A percentile compares a stretch with the other conserved stretches of the same genome.
Evolutionary conservation across 2,329 filamentous ascomycete species (phyloP).

Genomic region (Scleromitrula shiraiana): DNA sequence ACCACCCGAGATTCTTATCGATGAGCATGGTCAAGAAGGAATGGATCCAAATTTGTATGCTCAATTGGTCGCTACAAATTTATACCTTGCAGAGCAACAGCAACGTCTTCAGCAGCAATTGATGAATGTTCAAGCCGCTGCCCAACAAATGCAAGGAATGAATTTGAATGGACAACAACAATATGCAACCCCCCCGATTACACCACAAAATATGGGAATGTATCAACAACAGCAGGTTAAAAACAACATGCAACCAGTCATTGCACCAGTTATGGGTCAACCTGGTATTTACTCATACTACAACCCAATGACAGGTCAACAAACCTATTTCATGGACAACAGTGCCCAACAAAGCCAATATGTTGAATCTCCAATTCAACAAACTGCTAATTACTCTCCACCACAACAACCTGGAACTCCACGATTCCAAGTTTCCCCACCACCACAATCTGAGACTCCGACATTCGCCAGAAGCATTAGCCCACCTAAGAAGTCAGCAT

Average conservation of each 20-base stretch:
- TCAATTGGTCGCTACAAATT: constrained; percentile 82
- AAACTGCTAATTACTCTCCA: constrained; percentile 36
- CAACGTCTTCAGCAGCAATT: constrained; percentile 92
- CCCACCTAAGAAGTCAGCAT: constrained; percentile 58
- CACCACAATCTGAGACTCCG: constrained; percentile 50
- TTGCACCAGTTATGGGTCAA: constrained; percentile 46
- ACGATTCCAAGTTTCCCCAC: constrained; percentile 75
- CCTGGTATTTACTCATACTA: constrained; percentile 76
- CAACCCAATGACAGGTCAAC: constrained; percentile 80
- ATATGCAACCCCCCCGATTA: constrained; percentile 42
- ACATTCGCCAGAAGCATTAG: constrained; percentile 53
- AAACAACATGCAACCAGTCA: constrained; percentile 38
- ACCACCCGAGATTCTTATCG: constrained; percentile 71
- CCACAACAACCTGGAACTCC: constrained; percentile 53
- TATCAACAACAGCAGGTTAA: constrained; percentile 37
- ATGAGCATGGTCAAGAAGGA: constrained; percentile 58
- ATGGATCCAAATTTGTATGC: constrained; percentile 84
- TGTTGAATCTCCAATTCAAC: constrained; percentile 32
- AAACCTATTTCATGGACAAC: constrained; percentile 58
- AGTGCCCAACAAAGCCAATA: constrained; percentile 36
- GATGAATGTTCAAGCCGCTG: constrained; percentile 71
- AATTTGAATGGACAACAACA: constrained; percentile 55
- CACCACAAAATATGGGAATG: constrained; percentile 44
- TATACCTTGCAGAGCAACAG: constrained; percentile 90
- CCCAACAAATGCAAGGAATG: constrained; percentile 74